A percentile compares a stretch with the other conserved stretches of the same genome.
phyloP scores from a whole-genome alignment of 495 filamentous ascomycete genomes.

The Podospora bellae-mahoneyi region DNA sequence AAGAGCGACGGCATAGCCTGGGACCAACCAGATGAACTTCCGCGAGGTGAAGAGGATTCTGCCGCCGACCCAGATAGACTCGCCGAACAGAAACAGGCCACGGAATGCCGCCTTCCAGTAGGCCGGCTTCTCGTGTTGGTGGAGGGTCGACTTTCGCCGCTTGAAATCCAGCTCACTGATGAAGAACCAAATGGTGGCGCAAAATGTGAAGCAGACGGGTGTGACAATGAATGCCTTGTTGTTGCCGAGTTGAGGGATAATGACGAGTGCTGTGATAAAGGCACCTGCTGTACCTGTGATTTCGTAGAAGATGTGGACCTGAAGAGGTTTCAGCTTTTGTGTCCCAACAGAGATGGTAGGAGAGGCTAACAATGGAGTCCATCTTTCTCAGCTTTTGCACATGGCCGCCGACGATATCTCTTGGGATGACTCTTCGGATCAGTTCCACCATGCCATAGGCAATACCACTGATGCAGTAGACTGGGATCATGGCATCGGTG shows the following conservation, averaged over 20 bases:
- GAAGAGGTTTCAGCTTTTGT: not conserved
- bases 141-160: constrained; percentile 11
- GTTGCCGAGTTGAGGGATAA: constrained; percentile 44
- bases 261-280: constrained; percentile 40
- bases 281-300: constrained; percentile 42
- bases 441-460: constrained; percentile 48
- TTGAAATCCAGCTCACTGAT: constrained; percentile 35
- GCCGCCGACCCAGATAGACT: constrained; percentile 40
- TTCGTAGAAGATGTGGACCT: constrained; percentile 45
- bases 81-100: constrained; percentile 36
- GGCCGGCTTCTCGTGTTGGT: constrained; percentile 3
- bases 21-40: constrained; percentile 46
- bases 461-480: constrained; percentile 38
- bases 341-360: not conserved
- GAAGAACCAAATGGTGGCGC: constrained; percentile 40
- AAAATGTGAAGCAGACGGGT: constrained; percentile 38
- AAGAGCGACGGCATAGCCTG: constrained; percentile 43
- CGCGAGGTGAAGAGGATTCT: constrained; percentile 42
- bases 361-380: constrained; percentile 36
- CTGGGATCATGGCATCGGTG: constrained; percentile 43
- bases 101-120: constrained; percentile 30
- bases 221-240: constrained; percentile 47
- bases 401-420: constrained; percentile 47
- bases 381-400: constrained; percentile 42
- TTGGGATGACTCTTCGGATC: constrained; percentile 44